Evolutionary conservation across 2,329 filamentous ascomycete species (phyloP), one percentile per base, ranked within the genome.

Genomic region (Fusarium sp.): DNA sequence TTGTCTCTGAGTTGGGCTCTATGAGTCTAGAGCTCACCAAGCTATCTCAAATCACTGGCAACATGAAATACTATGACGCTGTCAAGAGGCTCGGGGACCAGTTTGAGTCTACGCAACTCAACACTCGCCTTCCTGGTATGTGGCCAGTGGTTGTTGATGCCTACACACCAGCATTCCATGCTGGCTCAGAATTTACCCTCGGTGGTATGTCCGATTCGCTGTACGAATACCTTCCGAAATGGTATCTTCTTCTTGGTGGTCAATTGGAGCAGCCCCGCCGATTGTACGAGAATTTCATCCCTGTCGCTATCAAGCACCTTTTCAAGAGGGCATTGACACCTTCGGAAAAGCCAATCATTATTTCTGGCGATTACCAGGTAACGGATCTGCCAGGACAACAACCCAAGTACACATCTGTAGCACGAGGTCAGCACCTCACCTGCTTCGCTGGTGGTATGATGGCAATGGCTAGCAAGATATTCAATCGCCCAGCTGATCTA

Each of bases 371-470:
- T 25, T 80, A 83, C 10, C 81, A 70, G 25, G 77, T 80, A n/a
- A 74, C 37, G 42, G 61, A 55, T 48, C 46, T 67, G 27, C 67
- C 69, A n/a, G 66, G 72, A 6, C 67, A 72, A 48, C 55, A 70
- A 22, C 67, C 69, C 53, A 76, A 75, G 41, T 72, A 72, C 34
- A 76, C 77, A 24, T 77, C 79, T 18, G 83, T 74, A 14, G 75
- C 81, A 7, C 79, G 83, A 66, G 77, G 77, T 20, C 87, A 88
- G 51, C 90, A 92, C 76, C 79, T 91, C 5, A 84, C 85, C 6
- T 92, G 90, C 76, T 92, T 91, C 74, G 83, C 86, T 5, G 90
- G 90, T 7, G 90, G 89, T n/a, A 89, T 91, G 85, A 86, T 91
- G 42, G 90, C 82, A 12, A 83, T 92, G 46, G 88, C 85, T 18